Base-by-base conservation (phyloP, 2,329 filamentous ascomycete genomes). In the Eutypa lata region DNA sequence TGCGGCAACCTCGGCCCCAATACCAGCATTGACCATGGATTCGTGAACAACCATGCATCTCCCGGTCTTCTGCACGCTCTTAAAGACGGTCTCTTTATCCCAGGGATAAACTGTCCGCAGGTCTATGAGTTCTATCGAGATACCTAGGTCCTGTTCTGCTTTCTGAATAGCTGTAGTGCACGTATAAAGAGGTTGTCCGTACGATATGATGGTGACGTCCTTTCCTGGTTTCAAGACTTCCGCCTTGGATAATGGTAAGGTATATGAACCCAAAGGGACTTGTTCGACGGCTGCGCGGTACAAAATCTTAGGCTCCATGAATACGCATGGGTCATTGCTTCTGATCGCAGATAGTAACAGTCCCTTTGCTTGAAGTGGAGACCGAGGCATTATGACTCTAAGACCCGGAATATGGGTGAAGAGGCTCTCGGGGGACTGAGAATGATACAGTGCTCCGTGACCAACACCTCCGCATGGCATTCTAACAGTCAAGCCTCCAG, bases 391-490 rank as follows among this genome's bases (percentile, higher is more conserved):
- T 24, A 97, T 84, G 22, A 97, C 90, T 47, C 89, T 82, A 43
- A 96, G 74, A 3, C 92, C 92, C 1, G 92, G 92, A 2, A 96
- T 82, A 67, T 96, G 92, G 16, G 88, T 89, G 70, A 97, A 97
- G 48, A 97, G 79, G 16, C 87, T 83, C 71, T 97, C 92, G 7
- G 92, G 92, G 1, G 88, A 92, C 68, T 97, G 92, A 1, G 90
- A 90, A 68, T 97, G 92, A 69, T 97, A 85, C 68, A 96, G 73
- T 40, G 83, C 92, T 54, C 92, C 92, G 68, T 97, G 92, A 13
- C 92, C 92, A 16, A 97, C 92, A 43, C 86, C 90, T 52, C 92
- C 92, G 59, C 86, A 90, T 0, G 92, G 92, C 92, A 97, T 96
- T 24, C 92, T 80, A 16, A 96, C 85, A 0, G 93, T 93, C 63